Conservation (phyloP, 805 yeast genomes). For the Ascoidea tarda region DNA sequence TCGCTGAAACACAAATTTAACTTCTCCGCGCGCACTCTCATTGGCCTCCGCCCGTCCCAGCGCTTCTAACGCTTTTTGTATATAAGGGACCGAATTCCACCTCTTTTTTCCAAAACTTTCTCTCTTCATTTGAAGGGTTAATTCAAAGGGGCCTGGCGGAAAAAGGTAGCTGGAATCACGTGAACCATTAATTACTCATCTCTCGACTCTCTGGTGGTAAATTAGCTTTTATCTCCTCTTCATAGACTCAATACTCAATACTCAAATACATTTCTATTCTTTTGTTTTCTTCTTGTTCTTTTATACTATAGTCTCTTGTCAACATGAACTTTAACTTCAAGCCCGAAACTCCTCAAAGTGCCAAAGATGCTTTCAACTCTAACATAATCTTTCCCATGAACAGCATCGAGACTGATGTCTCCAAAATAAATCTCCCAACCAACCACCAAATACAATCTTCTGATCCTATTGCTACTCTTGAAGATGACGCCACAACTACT, state of each 20-base stretch:
- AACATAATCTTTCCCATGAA: background rate
- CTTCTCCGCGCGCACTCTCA: background rate
- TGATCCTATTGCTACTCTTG: constrained; percentile 3
- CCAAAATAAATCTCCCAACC: background rate
- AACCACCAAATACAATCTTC: background rate
- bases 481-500: constrained; percentile 65
- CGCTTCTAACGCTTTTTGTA: background rate
- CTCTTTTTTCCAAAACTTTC: background rate
- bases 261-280: too few relatives aligned
- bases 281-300: too few relatives aligned
- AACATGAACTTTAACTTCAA: background rate
- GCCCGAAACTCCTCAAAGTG: background rate
- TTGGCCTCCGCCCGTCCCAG: background rate
- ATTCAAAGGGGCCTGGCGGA: background rate
- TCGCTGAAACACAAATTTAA: too few relatives aligned
- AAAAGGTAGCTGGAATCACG: too few relatives aligned
- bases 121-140: too few relatives aligned
- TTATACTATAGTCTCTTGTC: too few relatives aligned
- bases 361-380: background rate
- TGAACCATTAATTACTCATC: too few relatives aligned
- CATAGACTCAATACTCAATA: too few relatives aligned
- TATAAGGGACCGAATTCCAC: background rate
- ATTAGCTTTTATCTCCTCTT: too few relatives aligned
- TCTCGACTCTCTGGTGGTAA: too few relatives aligned
- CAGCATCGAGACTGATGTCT: background rate